Conservation (phyloP, 1,284 basidiomycete genomes). For the Cryptococcus wingfieldii region DNA sequence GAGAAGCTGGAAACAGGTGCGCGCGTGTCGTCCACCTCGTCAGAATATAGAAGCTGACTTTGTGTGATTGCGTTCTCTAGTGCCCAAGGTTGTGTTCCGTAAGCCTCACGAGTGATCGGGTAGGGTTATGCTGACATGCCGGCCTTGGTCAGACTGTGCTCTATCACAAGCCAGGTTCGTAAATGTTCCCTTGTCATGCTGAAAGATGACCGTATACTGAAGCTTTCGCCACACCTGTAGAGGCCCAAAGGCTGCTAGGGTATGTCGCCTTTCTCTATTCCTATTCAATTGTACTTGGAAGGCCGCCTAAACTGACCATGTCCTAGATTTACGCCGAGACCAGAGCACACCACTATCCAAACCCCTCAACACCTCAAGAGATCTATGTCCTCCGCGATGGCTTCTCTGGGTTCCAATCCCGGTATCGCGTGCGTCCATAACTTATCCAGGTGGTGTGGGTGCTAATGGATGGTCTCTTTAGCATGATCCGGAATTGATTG, state of each 20-base stretch:
- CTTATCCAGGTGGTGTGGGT: neutral
- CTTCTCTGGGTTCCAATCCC: constrained; percentile 45
- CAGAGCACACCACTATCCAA: constrained; percentile 15
- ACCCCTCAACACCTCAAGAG: constrained; percentile 29
- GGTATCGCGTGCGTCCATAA: constrained; percentile 37
- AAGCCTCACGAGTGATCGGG: constrained; percentile 7
- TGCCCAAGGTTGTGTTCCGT: constrained; percentile 47
- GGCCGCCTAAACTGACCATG: neutral
- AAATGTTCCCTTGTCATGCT: neutral
- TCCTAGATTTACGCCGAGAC: constrained; percentile 45
- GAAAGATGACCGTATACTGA: neutral
- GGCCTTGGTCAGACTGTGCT: constrained; percentile 39
- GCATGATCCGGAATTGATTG: constrained; percentile 45
- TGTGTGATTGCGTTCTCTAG: constrained; percentile 14
- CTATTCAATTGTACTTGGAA: neutral
- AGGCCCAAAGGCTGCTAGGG: constrained; percentile 47
- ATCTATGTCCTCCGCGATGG: constrained; percentile 48
- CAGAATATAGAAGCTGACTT: neutral
- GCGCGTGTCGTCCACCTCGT: neutral
- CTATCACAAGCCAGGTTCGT: constrained; percentile 44
- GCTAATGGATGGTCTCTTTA: constrained; percentile 9
- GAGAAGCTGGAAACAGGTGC: constrained; percentile 35
- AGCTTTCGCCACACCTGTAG: constrained; percentile 12
- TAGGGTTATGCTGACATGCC: neutral
- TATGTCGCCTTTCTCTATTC: constrained; percentile 13